phyloP scores from a whole-genome alignment of 768 basidiomycete species.

The Panellus pusillus region DNA sequence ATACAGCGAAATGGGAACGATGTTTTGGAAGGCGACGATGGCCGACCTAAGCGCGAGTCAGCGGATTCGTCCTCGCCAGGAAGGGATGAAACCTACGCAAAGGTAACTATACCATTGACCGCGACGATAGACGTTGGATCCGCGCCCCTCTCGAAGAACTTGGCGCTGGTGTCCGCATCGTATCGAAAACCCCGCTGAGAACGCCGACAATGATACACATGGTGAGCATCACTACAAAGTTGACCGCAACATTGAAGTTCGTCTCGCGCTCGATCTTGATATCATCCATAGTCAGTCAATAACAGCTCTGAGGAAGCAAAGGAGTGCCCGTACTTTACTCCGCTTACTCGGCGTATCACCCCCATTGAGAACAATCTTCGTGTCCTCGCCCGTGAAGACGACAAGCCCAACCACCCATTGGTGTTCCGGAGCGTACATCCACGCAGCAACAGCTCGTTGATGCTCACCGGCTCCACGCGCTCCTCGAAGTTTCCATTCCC shows the following conservation, averaged over 20 bases:
- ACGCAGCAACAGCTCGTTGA: conserved; percentile 91
- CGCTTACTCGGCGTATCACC: conserved; percentile 95
- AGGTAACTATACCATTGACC: conserved; percentile 83
- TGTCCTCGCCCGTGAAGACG: conserved; percentile 89
- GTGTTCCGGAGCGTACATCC: conserved; percentile 92
- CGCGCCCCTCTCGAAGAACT: conserved; percentile 68
- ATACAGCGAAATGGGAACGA: conserved; percentile 93
- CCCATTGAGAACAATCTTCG: conserved; percentile 90
- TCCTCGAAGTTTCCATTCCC: conserved; percentile 3
- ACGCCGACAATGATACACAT: conserved; percentile 81
- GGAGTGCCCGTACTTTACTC: conserved; percentile 50
- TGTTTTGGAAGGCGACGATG: conserved; percentile 96
- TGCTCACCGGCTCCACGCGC: conserved; percentile 62
- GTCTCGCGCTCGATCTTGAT: conserved; percentile 89
- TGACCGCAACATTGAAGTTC: conserved; percentile 96
- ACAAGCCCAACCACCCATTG: conserved; percentile 93
- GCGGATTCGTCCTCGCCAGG: not conserved
- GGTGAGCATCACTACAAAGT: conserved; percentile 73
- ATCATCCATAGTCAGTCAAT: not conserved
- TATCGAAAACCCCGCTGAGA: conserved; percentile 72
- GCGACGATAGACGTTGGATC: conserved; percentile 60
- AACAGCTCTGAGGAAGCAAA: not conserved
- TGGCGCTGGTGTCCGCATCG: conserved; percentile 60
- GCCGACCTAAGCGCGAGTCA: conserved; percentile 60
- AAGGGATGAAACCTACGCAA: conserved; percentile 63